Percentiles rank a stretch among this genome's conserved stretches.
These are phyloP conservation scores for Termitomyces sp. DNA, from an alignment of 768 basidiomycete species.

Conservation along the genomic window DNA sequence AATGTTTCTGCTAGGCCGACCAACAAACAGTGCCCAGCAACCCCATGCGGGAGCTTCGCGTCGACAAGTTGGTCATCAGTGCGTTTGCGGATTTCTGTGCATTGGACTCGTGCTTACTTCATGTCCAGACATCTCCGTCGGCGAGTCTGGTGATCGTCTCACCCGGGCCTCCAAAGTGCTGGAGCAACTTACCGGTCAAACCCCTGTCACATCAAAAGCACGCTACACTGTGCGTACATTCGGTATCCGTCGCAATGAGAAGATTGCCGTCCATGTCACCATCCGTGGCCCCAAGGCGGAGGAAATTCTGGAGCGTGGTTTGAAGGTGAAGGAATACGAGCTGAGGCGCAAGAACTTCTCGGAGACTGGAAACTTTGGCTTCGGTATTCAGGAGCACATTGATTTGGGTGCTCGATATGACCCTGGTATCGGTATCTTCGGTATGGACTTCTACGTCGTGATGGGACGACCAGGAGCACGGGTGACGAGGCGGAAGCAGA, in stretches of 20 bases:
- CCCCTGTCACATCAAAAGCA: slow-evolving; percentile 98
- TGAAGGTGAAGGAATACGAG: slow-evolving; percentile 99
- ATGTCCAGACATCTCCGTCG: slow-evolving; percentile 90
- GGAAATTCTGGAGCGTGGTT: slow-evolving; percentile 97
- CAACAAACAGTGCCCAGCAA: slow-evolving; percentile 86
- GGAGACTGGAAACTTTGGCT: slow-evolving; percentile 98
- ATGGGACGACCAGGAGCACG: slow-evolving; percentile 96
- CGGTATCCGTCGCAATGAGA: slow-evolving; percentile 99
- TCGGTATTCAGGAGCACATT: slow-evolving; percentile 99
- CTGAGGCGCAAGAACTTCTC: slow-evolving; percentile 96
- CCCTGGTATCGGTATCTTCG: slow-evolving; percentile 97
- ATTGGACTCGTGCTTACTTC: slow-evolving; percentile 1
- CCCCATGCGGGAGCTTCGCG: slow-evolving; percentile 93
- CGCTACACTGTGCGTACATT: slow-evolving; percentile 99
- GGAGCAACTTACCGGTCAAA: slow-evolving; percentile 99
- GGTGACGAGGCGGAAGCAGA: slow-evolving; percentile 87
- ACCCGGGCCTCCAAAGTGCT: slow-evolving; percentile 99
- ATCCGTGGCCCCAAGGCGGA: slow-evolving; percentile 99
- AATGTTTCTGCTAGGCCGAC: slow-evolving; percentile 58
- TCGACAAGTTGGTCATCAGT: slow-evolving; percentile 99
- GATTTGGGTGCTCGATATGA: slow-evolving; percentile 99
- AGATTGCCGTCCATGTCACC: slow-evolving; percentile 98
- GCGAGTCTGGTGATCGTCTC: slow-evolving; percentile 98
- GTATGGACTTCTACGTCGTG: slow-evolving; percentile 98
- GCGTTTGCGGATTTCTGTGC: slow-evolving; percentile 34